These are phyloP conservation scores for Alisma plantagoaquatica DNA, from an alignment of 106 monocot species.

Conservation along the genomic window DNA sequence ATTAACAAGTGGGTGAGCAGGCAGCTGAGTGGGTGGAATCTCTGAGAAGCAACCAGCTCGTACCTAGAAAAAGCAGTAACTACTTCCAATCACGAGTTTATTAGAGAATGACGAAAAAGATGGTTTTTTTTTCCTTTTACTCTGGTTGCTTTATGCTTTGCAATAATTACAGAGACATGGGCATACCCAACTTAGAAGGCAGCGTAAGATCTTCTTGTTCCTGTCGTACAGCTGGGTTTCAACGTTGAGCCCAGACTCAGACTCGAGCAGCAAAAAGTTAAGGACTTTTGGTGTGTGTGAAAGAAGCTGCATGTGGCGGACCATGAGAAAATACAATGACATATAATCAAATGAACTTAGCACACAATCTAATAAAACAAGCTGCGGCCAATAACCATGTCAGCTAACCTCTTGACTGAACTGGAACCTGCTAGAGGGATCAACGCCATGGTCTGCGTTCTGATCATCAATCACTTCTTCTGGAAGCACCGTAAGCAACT, in stretches of 20 bases:
- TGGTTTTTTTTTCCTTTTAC: too few species aligned
- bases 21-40: conserved; percentile 39
- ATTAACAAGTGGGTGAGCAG: conserved; percentile 74
- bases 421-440: conserved; percentile 41
- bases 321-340: neutral
- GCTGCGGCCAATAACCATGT: neutral
- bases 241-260: conserved; percentile 39
- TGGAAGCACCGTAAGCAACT: conserved; percentile 89
- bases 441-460: conserved; percentile 33
- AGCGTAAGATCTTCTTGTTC: conserved; percentile 37
- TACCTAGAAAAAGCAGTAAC: conserved; percentile 30
- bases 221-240: conserved; percentile 36
- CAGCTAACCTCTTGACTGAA: conserved; percentile 59
- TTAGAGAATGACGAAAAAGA: neutral
- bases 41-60: conserved; percentile 89
- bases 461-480: conserved; percentile 82
- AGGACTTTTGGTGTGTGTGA: conserved; percentile 71
- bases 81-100: neutral
- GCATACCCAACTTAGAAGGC: conserved; percentile 67
- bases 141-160: neutral
- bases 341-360: neutral
- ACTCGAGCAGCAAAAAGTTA: conserved; percentile 63
- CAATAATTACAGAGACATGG: too few species aligned
- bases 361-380: neutral
- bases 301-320: conserved; percentile 57